Evolutionary conservation across 2,329 filamentous ascomycete genomes (phyloP).

Genomic region (Aspergillus ochraceoroseus): DNA sequence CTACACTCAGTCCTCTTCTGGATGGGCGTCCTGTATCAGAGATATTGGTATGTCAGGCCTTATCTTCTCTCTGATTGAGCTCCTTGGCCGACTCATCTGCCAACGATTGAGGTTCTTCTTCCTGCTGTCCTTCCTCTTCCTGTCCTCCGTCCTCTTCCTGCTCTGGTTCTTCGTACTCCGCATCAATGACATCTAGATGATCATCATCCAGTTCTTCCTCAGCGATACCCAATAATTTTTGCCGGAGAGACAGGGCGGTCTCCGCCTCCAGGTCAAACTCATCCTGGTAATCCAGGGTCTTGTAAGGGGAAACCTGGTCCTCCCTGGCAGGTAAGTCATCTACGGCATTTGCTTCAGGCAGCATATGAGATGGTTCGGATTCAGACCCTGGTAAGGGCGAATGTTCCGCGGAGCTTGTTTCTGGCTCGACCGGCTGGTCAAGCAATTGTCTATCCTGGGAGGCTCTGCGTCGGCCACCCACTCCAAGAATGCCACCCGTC

Average conservation of each 20-base stretch:
- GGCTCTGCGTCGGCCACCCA: conserved; percentile 23
- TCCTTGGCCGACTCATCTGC: not conserved
- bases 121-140: not conserved
- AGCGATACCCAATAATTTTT: conserved; percentile 15
- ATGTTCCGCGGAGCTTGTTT: conserved; percentile 7
- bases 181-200: conserved; percentile 1
- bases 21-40: no score
- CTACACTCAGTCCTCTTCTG: no score
- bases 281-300: conserved; percentile 22
- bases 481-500: conserved; percentile 35
- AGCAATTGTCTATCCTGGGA: conserved; percentile 1
- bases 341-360: not conserved
- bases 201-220: conserved; percentile 22
- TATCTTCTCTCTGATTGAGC: no score
- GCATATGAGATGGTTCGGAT: not conserved
- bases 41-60: no score
- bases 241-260: conserved; percentile 16
- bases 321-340: conserved; percentile 3
- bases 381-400: not conserved
- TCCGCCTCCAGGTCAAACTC: conserved; percentile 28
- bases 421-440: conserved; percentile 1
- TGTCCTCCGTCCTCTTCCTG: conserved; percentile 4
- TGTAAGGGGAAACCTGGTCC: conserved; percentile 1
- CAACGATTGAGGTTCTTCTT: not conserved
- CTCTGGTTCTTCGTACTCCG: conserved; percentile 5